Conservation (phyloP, 2,329 filamentous ascomycete species). For the Neonectria punicea region DNA sequence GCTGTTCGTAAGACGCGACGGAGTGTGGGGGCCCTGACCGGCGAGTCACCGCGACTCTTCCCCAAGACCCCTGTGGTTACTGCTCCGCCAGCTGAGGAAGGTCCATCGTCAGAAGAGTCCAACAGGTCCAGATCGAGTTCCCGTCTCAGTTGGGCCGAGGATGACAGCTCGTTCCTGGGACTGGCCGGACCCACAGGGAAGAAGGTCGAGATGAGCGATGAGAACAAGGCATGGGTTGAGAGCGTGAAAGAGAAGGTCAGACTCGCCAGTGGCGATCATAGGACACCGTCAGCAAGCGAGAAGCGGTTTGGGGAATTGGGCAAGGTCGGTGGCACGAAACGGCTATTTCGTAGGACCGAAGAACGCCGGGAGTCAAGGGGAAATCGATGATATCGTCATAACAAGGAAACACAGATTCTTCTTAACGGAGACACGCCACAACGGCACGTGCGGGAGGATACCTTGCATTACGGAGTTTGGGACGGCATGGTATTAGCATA, state of each 20-base stretch:
- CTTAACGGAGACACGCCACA: constrained; percentile 28
- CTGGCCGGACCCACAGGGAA: constrained; percentile 76
- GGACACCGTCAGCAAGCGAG: constrained; percentile 44
- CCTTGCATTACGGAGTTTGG: constrained; percentile 42
- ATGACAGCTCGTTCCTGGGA: constrained; percentile 69
- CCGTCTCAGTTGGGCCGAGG: constrained; percentile 66
- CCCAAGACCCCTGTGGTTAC: constrained; percentile 57
- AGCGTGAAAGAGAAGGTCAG: constrained; percentile 84
- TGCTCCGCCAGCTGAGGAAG: constrained; percentile 48
- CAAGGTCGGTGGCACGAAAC: constrained; percentile 77
- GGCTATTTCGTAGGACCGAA: constrained; percentile 69
- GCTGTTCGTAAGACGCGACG: constrained; percentile 65
- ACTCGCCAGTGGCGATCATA: constrained; percentile 71
- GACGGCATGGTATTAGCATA: constrained; percentile 33
- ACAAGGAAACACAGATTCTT: constrained; percentile 5
- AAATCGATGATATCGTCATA: constrained; percentile 30
- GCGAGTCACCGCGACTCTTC: constrained; percentile 46
- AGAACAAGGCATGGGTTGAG: constrained; percentile 83
- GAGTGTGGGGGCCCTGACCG: constrained; percentile 51
- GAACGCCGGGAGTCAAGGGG: constrained; percentile 40
- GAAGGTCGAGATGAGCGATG: constrained; percentile 73
- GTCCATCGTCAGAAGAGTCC: constrained; percentile 58
- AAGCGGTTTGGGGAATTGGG: constrained; percentile 73
- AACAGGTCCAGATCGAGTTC: constrained; percentile 63
- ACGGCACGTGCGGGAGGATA: constrained; percentile 33